A percentile compares a stretch with the other conserved stretches of the same genome.
These are phyloP conservation scores for Phialophora expanda DNA, from an alignment of 2,329 filamentous ascomycete species.

Conservation along the genomic window DNA sequence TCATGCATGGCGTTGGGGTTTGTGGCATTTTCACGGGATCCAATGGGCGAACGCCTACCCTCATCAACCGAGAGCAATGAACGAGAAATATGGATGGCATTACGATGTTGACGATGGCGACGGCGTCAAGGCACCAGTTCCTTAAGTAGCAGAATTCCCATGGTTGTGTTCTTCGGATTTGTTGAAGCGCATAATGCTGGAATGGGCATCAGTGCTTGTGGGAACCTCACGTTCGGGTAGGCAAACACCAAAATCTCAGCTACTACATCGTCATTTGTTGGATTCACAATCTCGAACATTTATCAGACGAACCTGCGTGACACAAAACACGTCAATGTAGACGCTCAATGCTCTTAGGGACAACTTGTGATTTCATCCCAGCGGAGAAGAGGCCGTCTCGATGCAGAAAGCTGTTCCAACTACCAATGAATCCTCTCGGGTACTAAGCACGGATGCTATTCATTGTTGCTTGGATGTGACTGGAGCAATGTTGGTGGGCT, in stretches of 20 bases:
- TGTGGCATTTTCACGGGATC: slow-evolving; percentile 2
- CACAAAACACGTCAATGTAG: too few relatives aligned
- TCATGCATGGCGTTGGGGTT: slow-evolving; percentile 2
- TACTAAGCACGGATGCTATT: too few relatives aligned
- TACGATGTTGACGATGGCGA: slow-evolving; percentile 1
- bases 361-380: too few relatives aligned
- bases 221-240: not conserved
- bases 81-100: not conserved
- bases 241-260: not conserved
- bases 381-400: too few relatives aligned
- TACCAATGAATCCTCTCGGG: too few relatives aligned
- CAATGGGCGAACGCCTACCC: not conserved
- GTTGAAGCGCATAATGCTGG: slow-evolving; percentile 7
- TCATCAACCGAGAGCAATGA: not conserved
- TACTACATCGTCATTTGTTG: not conserved
- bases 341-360: too few relatives aligned
- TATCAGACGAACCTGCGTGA: too few relatives aligned
- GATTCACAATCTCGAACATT: not conserved
- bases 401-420: too few relatives aligned
- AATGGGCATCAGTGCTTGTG: not conserved
- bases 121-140: not conserved
- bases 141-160: not conserved
- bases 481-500: too few relatives aligned
- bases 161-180: not conserved
- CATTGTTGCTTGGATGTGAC: too few relatives aligned